phyloP scores from a whole-genome alignment of 2,329 filamentous ascomycete species.

The Pestalotiopsis sp. region DNA sequence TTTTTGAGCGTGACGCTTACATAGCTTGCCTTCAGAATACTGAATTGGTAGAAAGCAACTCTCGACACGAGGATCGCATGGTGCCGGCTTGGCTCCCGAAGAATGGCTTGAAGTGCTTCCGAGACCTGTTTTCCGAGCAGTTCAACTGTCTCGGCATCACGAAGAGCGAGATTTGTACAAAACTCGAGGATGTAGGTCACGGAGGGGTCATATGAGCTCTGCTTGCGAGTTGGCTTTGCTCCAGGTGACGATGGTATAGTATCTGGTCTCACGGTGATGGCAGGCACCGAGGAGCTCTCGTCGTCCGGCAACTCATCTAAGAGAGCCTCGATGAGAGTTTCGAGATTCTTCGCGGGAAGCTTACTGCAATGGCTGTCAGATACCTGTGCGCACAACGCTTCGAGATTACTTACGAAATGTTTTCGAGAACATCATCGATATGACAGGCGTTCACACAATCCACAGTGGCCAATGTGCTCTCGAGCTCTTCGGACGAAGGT shows the following conservation, averaged over 20 bases:
- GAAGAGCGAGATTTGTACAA: constrained; percentile 78
- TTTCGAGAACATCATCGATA: constrained; percentile 79
- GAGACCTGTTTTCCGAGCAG: constrained; percentile 79
- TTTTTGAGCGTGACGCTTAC: constrained; percentile 52
- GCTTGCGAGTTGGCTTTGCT: constrained; percentile 55
- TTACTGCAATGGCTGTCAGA: constrained; percentile 46
- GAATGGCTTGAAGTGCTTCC: constrained; percentile 76
- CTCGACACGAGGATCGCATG: constrained; percentile 85
- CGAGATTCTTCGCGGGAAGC: constrained; percentile 62
- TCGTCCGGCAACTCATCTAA: constrained; percentile 88
- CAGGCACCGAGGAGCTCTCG: constrained; percentile 65
- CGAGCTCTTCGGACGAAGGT: constrained; percentile 94
- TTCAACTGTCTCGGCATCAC: constrained; percentile 73
- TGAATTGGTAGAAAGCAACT: constrained; percentile 84
- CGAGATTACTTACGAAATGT: constrained; percentile 68
- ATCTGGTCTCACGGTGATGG: constrained; percentile 92
- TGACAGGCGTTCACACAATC: constrained; percentile 92
- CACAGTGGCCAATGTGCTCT: constrained; percentile 91
- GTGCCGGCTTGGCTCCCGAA: constrained; percentile 77
- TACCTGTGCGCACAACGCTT: neutral
- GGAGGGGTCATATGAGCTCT: constrained; percentile 78
- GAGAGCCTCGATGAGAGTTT: constrained; percentile 71
- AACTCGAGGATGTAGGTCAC: constrained; percentile 91
- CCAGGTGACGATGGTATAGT: constrained; percentile 64
- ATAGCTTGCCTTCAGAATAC: constrained; percentile 81